A percentile compares a stretch with the other conserved stretches of the same genome.
phyloP scores from a whole-genome alignment of 495 filamentous ascomycete genomes.

The Pseudomonodictys pantanalensis region DNA sequence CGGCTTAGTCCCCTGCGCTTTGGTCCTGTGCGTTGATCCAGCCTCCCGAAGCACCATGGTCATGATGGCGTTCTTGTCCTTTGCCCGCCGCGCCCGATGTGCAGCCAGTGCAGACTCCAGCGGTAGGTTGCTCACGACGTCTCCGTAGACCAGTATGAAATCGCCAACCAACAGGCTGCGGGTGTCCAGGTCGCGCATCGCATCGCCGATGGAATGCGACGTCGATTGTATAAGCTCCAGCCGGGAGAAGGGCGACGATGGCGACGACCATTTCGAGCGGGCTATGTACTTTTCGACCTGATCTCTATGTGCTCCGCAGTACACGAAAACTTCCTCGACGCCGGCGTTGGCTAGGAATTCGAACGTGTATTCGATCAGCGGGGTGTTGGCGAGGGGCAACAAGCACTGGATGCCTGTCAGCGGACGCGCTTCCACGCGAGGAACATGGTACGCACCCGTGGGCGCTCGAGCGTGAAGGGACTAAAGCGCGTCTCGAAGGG shows the following conservation, averaged over 20 bases:
- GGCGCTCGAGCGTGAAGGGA: conserved; percentile 84
- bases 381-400: conserved; percentile 86
- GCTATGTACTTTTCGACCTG: conserved; percentile 81
- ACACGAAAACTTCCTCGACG: conserved; percentile 87
- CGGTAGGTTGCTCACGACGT: conserved; percentile 86
- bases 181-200: conserved; percentile 88
- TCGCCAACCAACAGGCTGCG: conserved; percentile 83
- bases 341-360: conserved; percentile 94
- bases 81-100: conserved; percentile 76
- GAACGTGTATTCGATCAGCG: conserved; percentile 94
- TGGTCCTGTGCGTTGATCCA: conserved; percentile 70
- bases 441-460: conserved; percentile 63
- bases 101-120: conserved; percentile 74
- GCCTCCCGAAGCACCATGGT: conserved; percentile 86
- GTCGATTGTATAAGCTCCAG: conserved; percentile 84
- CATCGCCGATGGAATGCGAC: conserved; percentile 87
- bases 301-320: conserved; percentile 85
- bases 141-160: conserved; percentile 89
- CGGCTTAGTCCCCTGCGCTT: conserved; percentile 67
- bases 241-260: conserved; percentile 77
- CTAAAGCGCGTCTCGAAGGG: conserved; percentile 87
- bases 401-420: conserved; percentile 64
- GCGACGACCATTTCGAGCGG: conserved; percentile 63
- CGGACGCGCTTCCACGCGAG: background rate
- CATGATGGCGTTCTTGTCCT: conserved; percentile 96